Evolutionary conservation across 768 basidiomycete genomes (phyloP).

Genomic region (Macrolepiota fuliginosa): DNA sequence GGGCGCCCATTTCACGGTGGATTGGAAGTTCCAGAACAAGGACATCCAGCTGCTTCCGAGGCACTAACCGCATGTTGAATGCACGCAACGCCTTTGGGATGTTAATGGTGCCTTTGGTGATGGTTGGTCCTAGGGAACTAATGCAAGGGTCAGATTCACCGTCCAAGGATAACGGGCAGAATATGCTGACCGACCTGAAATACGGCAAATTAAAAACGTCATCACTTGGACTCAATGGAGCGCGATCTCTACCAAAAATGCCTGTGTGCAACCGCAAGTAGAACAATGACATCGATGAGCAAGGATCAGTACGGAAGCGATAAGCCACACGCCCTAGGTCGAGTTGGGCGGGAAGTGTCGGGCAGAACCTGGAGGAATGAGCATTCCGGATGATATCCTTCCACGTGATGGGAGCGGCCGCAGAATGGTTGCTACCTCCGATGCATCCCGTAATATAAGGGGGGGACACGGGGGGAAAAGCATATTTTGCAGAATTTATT

Average conservation of each 20-base stretch:
- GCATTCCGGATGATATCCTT: not conserved
- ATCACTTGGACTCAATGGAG: not conserved
- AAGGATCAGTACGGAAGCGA: not conserved
- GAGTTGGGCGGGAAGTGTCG: too few relatives aligned
- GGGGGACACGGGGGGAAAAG: not conserved
- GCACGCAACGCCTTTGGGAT: not conserved
- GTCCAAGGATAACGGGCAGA: not conserved
- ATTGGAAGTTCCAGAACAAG: slow-evolving; percentile 6
- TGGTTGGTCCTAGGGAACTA: not conserved
- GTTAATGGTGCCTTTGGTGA: not conserved
- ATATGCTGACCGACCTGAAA: not conserved
- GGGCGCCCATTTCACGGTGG: slow-evolving; percentile 12
- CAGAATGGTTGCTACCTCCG: not conserved
- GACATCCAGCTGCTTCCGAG: not conserved
- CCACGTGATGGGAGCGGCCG: not conserved
- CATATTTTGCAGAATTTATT: not conserved
- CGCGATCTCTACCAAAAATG: not conserved
- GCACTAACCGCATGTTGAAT: not conserved
- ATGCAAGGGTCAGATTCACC: not conserved
- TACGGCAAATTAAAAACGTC: not conserved
- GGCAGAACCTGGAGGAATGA: not conserved
- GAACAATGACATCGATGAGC: not conserved
- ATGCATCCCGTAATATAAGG: not conserved
- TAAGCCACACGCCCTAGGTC: not conserved
- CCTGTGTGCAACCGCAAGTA: not conserved